Conservation (phyloP, 306 rosid species). For the Inga laurina region DNA sequence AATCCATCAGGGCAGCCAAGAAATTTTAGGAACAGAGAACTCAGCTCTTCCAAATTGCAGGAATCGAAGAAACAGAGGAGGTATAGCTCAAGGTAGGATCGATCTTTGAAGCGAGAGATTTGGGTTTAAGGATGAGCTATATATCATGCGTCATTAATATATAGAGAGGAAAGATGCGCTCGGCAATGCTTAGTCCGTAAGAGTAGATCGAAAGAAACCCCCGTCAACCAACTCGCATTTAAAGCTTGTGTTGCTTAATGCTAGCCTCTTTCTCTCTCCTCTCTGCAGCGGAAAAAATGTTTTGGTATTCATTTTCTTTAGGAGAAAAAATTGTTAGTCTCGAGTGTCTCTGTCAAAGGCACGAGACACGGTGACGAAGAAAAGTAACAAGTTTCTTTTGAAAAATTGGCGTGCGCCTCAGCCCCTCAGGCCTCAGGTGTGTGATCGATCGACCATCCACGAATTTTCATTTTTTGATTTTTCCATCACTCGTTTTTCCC, state of each 20-base stretch:
- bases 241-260: slow-evolving; percentile 53
- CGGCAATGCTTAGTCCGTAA: slow-evolving; percentile 50
- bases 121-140: slow-evolving; percentile 39
- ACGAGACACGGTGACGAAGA: slow-evolving; percentile 20
- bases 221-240: slow-evolving; percentile 89
- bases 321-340: background rate
- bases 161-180: slow-evolving; percentile 25
- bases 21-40: slow-evolving; percentile 23
- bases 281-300: background rate
- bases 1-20: slow-evolving; percentile 57
- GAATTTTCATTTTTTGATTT: slow-evolving; percentile 17
- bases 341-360: slow-evolving; percentile 26
- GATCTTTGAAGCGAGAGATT: slow-evolving; percentile 32
- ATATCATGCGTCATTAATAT: background rate
- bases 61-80: slow-evolving; percentile 18
- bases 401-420: slow-evolving; percentile 12
- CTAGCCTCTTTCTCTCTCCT: slow-evolving; percentile 23
- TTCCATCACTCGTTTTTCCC: slow-evolving; percentile 36
- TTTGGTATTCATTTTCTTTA: slow-evolving; percentile 7
- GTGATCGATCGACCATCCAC: slow-evolving; percentile 29
- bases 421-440: background rate
- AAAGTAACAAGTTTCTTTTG: slow-evolving; percentile 33
- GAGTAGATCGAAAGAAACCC: slow-evolving; percentile 48
- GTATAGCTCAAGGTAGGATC: background rate
- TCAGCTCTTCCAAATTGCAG: background rate